Base-by-base conservation (phyloP, 805 yeast genomes). In the Yarrowia sp. region DNA sequence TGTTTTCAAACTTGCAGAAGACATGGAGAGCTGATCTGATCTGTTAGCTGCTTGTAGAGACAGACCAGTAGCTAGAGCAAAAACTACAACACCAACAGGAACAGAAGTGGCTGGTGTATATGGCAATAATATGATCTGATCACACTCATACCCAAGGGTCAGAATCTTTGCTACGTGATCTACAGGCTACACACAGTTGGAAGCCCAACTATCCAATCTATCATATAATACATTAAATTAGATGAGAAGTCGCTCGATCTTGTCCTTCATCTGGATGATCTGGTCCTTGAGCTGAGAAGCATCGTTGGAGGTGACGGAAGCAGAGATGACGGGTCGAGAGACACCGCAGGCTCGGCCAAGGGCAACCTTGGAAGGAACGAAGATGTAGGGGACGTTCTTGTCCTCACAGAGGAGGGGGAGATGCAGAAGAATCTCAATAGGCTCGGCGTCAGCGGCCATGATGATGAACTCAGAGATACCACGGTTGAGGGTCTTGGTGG, bases 321-420 rank as follows among this genome's bases (percentile, higher is more conserved):
- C 98, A 76, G 99, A 96, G 78, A 95, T 93, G 67, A 95, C 99
- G 71, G 98, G 98, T 86, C 99, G 90, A 66, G 98, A 91, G 69
- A 95, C 99, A 83, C 99, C 99, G 83, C 99, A 95, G 74, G 99
- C 98, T 84, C 99, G 90, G 79, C 99, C 99, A 74, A 95, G 84
- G 69, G 99, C 99, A 76, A 95, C 87, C 85, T 95, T 93, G 73
- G 98, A 92, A 72, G 99, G 98, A 71, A 95, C 98, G 72, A 95
- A 95, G 70, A 95, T 98, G 84, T 95, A 95, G 69, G 99, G 98
- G 71, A 95, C 99, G 84, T 95, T 95, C 86, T 95, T 95, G 82
- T 95, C 99, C 83, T 95, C 99, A 81, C 99, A 95, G 74, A 95
- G 84, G 74, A 95, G 85, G 61, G 99, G 99, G 79, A 95, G 85